A percentile compares a stretch with the other conserved stretches of the same genome.
Conservation (phyloP, 2,329 filamentous ascomycete species). For the Paecilomyces sp. region DNA sequence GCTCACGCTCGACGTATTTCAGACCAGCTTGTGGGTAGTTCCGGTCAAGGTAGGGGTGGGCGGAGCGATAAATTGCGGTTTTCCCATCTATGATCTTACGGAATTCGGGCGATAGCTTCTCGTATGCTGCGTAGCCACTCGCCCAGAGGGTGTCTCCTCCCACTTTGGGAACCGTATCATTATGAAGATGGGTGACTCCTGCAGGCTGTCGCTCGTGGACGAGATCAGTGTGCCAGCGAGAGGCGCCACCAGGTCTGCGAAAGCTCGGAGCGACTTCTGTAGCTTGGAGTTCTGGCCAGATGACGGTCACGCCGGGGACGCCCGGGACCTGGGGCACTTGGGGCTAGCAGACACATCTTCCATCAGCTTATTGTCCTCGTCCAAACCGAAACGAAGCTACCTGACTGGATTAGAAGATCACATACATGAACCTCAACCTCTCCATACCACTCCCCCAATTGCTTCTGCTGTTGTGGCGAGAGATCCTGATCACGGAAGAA, state of each 20-base stretch:
- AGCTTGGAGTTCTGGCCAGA: slow-evolving; percentile 63
- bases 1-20: slow-evolving; percentile 58
- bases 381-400: not conserved
- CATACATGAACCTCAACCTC: slow-evolving; percentile 62
- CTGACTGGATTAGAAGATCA: slow-evolving; percentile 1
- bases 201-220: slow-evolving; percentile 66
- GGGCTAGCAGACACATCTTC: slow-evolving; percentile 40
- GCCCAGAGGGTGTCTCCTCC: slow-evolving; percentile 71
- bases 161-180: slow-evolving; percentile 57
- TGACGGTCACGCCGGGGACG: slow-evolving; percentile 56
- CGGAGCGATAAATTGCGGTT: slow-evolving; percentile 57
- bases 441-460: slow-evolving; percentile 57
- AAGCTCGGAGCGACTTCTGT: slow-evolving; percentile 56
- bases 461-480: slow-evolving; percentile 55
- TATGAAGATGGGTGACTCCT: slow-evolving; percentile 63
- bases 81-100: slow-evolving; percentile 63
- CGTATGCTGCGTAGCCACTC: slow-evolving; percentile 63
- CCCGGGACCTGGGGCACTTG: slow-evolving; percentile 66
- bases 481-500: slow-evolving; percentile 59
- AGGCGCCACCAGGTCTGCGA: slow-evolving; percentile 60
- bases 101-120: slow-evolving; percentile 64
- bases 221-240: slow-evolving; percentile 63
- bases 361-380: not conserved
- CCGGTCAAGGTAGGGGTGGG: slow-evolving; percentile 61
- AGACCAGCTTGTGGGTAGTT: slow-evolving; percentile 55